Conservation (phyloP, 257 asterid species). For the Fraxinus quadrangulata region DNA sequence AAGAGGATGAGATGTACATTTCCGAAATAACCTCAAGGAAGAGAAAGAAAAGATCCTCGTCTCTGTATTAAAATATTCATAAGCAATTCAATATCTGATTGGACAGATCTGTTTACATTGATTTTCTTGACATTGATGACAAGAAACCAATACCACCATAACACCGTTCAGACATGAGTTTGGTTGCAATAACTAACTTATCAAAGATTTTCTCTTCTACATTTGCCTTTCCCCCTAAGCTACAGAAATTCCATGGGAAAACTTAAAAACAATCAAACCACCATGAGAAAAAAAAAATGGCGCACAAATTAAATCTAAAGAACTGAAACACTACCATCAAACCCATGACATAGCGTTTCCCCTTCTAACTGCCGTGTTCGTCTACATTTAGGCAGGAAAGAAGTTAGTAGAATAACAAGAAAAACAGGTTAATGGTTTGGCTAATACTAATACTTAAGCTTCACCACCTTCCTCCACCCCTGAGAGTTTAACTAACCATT, state of each 20-base stretch:
- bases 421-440: slow-evolving; percentile 34
- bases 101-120: slow-evolving; percentile 19
- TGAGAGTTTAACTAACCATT: slow-evolving; percentile 42
- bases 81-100: slow-evolving; percentile 14
- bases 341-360: slow-evolving; percentile 32
- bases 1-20: neutral
- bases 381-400: slow-evolving; percentile 34
- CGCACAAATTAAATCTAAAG: slow-evolving; percentile 28
- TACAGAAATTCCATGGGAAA: slow-evolving; percentile 22
- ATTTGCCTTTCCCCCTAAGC: slow-evolving; percentile 21
- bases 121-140: slow-evolving; percentile 21
- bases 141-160: slow-evolving; percentile 21
- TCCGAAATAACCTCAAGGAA: neutral
- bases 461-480: slow-evolving; percentile 44
- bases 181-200: slow-evolving; percentile 4
- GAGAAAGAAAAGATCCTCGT: slow-evolving; percentile 16
- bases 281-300: neutral
- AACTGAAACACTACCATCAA: slow-evolving; percentile 30
- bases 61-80: slow-evolving; percentile 5
- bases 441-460: slow-evolving; percentile 44
- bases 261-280: slow-evolving; percentile 25
- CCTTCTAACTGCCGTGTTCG: slow-evolving; percentile 42
- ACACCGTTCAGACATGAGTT: neutral
- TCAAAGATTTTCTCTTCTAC: slow-evolving; percentile 19
- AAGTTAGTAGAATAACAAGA: slow-evolving; percentile 27